Percentiles rank a stretch among this genome's conserved stretches.
Conservation (phyloP, 2,329 filamentous ascomycete species). For the Aspergillus caelatus region DNA sequence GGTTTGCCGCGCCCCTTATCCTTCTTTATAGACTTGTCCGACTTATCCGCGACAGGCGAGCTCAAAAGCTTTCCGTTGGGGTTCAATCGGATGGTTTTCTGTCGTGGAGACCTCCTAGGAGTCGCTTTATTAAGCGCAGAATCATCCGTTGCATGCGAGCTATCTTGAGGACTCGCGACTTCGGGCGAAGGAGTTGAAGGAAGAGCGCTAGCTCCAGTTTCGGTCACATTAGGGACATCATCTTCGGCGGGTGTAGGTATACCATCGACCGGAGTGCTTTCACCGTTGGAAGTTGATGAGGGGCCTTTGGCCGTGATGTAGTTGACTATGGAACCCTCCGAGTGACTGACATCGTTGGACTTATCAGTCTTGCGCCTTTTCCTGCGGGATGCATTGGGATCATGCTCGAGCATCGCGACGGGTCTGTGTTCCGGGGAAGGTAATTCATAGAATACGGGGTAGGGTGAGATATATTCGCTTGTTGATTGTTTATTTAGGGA, state of each 20-base stretch:
- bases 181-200: not conserved
- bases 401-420: constrained; percentile 29
- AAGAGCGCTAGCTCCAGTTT: not conserved
- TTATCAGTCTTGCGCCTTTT: constrained; percentile 40
- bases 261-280: not conserved
- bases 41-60: constrained; percentile 33
- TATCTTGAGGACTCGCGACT: not conserved
- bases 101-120: constrained; percentile 50
- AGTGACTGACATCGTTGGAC: constrained; percentile 8
- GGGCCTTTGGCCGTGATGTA: not conserved
- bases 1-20: constrained; percentile 39
- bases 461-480: not conserved
- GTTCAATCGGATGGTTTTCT: constrained; percentile 52
- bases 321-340: constrained; percentile 5
- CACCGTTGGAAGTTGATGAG: not conserved
- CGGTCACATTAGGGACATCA: not conserved
- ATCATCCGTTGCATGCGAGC: too few species aligned
- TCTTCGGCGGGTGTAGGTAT: not conserved
- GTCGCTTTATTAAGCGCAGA: constrained; percentile 25
- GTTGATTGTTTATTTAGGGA: not conserved
- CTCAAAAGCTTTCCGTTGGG: constrained; percentile 48
- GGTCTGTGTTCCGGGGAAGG: not conserved
- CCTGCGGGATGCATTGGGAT: constrained; percentile 36
- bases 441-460: constrained; percentile 1
- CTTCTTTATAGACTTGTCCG: constrained; percentile 21